A percentile compares a stretch with the other conserved stretches of the same genome.
phyloP scores from a whole-genome alignment of 1,284 basidiomycete species.

The Boletus sp. region DNA sequence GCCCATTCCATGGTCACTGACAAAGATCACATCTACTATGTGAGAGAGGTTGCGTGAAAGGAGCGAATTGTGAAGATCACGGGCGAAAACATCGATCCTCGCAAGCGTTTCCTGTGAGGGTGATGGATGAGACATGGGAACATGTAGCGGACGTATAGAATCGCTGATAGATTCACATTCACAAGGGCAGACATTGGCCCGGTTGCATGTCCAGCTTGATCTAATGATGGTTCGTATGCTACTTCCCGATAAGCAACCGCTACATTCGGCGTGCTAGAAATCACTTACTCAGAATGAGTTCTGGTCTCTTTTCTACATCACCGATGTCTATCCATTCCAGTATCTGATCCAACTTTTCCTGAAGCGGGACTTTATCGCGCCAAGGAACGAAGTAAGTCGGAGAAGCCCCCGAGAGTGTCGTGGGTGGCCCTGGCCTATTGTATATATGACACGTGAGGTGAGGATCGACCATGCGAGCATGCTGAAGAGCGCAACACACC shows the following conservation, averaged over 20 bases:
- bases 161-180: slow-evolving; percentile 46
- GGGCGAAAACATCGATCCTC: slow-evolving; percentile 74
- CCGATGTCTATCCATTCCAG: slow-evolving; percentile 75
- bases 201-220: slow-evolving; percentile 76
- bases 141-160: background rate
- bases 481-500: slow-evolving; percentile 45
- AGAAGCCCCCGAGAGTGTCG: slow-evolving; percentile 57
- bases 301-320: slow-evolving; percentile 58
- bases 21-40: slow-evolving; percentile 85
- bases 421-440: slow-evolving; percentile 75
- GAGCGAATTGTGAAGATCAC: slow-evolving; percentile 59
- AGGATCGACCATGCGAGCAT: background rate
- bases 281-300: slow-evolving; percentile 68
- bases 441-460: background rate
- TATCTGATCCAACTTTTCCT: slow-evolving; percentile 71
- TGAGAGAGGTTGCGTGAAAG: slow-evolving; percentile 71
- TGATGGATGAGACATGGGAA: background rate
- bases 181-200: slow-evolving; percentile 75
- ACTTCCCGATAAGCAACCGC: slow-evolving; percentile 5
- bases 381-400: slow-evolving; percentile 77
- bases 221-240: slow-evolving; percentile 76
- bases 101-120: slow-evolving; percentile 54
- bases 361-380: slow-evolving; percentile 53
- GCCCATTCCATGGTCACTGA: slow-evolving; percentile 93
- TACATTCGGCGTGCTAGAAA: background rate